These are phyloP conservation scores for Dipteronia sinensis DNA, from an alignment of 345 rosid genomes.

Conservation along the genomic window DNA sequence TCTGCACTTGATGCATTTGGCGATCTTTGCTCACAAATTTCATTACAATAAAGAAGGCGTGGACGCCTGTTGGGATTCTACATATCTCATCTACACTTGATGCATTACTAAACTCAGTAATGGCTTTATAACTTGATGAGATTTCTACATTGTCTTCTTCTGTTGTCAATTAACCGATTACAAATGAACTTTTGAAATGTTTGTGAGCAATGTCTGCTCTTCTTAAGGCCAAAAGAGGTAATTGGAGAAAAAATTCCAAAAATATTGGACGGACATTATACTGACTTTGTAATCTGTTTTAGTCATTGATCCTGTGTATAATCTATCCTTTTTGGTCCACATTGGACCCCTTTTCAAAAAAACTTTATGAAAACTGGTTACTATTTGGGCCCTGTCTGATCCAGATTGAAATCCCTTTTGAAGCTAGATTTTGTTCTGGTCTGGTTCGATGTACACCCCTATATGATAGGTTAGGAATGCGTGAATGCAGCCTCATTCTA, in stretches of 20 bases:
- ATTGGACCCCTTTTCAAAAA: too few relatives aligned
- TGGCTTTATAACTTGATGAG: not conserved
- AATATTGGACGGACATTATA: not conserved
- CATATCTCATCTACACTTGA: not conserved
- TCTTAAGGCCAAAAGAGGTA: not conserved
- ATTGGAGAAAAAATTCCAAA: too few relatives aligned
- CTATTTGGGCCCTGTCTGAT: not conserved
- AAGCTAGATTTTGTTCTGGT: not conserved
- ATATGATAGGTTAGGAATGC: not conserved
- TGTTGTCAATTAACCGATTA: not conserved
- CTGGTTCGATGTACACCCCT: not conserved
- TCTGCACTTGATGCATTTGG: not conserved
- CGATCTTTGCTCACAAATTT: not conserved
- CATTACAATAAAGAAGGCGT: not conserved
- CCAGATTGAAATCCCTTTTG: not conserved
- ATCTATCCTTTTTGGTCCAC: not conserved
- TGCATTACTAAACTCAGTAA: too few relatives aligned
- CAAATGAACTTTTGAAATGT: not conserved
- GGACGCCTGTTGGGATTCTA: not conserved
- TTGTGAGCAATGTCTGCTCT: not conserved
- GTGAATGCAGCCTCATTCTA: not conserved
- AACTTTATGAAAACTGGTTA: not conserved
- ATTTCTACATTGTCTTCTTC: not conserved
- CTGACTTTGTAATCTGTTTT: not conserved
- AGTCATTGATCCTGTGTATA: not conserved